phyloP scores from a whole-genome alignment of 2,329 filamentous ascomycete genomes.

The Trichophyton schoenleinii region DNA sequence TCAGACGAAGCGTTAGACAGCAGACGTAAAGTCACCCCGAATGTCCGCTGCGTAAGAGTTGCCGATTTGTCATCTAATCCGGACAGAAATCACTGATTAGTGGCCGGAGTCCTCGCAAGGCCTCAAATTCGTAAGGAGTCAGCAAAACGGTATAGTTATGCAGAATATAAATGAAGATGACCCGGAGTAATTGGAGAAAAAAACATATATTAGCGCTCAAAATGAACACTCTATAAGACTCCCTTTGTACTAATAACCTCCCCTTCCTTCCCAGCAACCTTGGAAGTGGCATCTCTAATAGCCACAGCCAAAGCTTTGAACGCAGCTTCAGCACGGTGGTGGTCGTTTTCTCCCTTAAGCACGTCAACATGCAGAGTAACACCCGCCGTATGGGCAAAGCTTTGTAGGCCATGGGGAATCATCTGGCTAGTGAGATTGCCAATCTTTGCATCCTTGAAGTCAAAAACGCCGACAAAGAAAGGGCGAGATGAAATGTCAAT shows the following conservation, averaged over 20 bases:
- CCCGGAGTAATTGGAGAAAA: neutral
- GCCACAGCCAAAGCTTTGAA: conserved; percentile 94
- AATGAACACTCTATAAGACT: conserved; percentile 45
- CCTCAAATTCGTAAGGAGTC: neutral
- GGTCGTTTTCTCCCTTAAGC: conserved; percentile 81
- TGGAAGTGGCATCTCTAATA: conserved; percentile 60
- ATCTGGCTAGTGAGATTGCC: conserved; percentile 91
- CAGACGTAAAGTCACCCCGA: neutral
- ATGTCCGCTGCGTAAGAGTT: neutral
- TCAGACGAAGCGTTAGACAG: neutral
- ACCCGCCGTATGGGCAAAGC: conserved; percentile 79
- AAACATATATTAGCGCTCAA: neutral
- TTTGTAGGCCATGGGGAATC: conserved; percentile 90
- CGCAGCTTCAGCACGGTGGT: conserved; percentile 89
- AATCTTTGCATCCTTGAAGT: conserved; percentile 80
- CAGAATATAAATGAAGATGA: neutral
- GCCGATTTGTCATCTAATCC: neutral
- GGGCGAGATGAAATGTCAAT: conserved; percentile 91
- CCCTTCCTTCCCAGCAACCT: conserved; percentile 69
- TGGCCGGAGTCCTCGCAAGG: neutral
- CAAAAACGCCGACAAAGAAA: conserved; percentile 69
- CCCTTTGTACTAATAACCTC: conserved; percentile 96
- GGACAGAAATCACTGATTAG: neutral
- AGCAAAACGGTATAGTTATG: too few relatives aligned
- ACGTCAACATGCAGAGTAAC: conserved; percentile 95